Evolutionary conservation across 2,329 filamentous ascomycete species (phyloP).

Genomic region (Aspergillus glaucus): DNA sequence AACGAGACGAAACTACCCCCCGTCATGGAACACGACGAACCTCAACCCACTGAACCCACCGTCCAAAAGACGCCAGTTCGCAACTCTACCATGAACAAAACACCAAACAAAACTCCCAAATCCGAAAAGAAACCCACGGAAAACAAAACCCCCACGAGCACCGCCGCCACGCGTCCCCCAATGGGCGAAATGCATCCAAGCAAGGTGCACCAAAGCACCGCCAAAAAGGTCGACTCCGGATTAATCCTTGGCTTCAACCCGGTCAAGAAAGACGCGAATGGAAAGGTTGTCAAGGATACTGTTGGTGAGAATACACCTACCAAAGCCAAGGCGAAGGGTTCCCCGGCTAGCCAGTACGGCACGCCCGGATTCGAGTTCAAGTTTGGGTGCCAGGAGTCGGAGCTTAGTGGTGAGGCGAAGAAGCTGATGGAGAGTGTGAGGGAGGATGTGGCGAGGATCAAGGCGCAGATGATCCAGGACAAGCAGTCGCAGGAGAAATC

Average conservation of each 20-base stretch:
- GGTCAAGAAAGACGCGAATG: slow-evolving; percentile 48
- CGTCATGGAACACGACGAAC: slow-evolving; percentile 44
- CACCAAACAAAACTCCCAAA: slow-evolving; percentile 24
- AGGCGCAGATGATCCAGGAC: slow-evolving; percentile 59
- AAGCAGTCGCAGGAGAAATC: slow-evolving; percentile 46
- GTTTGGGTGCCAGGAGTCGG: slow-evolving; percentile 38
- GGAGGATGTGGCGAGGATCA: slow-evolving; percentile 65
- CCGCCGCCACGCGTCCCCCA: slow-evolving; percentile 62
- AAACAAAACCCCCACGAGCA: slow-evolving; percentile 41
- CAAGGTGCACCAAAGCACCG: slow-evolving; percentile 67
- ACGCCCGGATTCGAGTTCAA: slow-evolving; percentile 44
- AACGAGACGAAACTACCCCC: slow-evolving; percentile 31
- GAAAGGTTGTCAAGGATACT: slow-evolving; percentile 27
- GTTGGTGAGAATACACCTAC: slow-evolving; percentile 35
- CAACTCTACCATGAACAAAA: slow-evolving; percentile 6
- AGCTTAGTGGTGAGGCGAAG: slow-evolving; percentile 47
- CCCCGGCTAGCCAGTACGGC: slow-evolving; percentile 30
- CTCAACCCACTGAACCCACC: slow-evolving; percentile 9
- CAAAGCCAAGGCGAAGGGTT: slow-evolving; percentile 25
- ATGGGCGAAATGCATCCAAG: slow-evolving; percentile 87
- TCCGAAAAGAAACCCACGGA: slow-evolving; percentile 20
- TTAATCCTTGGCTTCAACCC: slow-evolving; percentile 76
- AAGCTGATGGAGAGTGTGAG: slow-evolving; percentile 61
- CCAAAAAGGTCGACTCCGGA: slow-evolving; percentile 70
- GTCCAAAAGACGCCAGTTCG: slow-evolving; percentile 1